Evolutionary conservation across 169 alveolate genomes (phyloP).

Genomic region (Plasmodium cynomolgi): DNA sequence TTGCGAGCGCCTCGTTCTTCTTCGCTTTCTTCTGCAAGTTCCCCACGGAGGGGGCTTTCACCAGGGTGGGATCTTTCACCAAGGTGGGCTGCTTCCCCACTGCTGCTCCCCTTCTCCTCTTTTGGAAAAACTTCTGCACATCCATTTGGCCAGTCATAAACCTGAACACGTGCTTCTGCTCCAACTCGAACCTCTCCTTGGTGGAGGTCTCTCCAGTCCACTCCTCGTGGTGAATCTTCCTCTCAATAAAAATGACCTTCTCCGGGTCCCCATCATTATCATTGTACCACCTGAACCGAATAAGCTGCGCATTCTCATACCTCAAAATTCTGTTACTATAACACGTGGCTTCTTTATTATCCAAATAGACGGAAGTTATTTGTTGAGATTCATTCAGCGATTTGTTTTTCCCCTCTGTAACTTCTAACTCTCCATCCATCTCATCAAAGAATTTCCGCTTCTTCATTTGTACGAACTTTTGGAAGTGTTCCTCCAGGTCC

Average conservation of each 20-base stretch:
- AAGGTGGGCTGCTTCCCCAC: neutral
- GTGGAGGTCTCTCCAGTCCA: constrained; percentile 87
- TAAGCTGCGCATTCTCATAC: constrained; percentile 84
- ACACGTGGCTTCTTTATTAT: constrained; percentile 79
- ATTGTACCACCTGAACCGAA: constrained; percentile 87
- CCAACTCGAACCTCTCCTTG: constrained; percentile 83
- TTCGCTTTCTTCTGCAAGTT: constrained; percentile 25
- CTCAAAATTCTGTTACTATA: constrained; percentile 81
- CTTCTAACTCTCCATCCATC: neutral
- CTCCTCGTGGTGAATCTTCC: constrained; percentile 88
- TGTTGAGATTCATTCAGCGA: constrained; percentile 80
- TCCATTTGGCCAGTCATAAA: constrained; percentile 77
- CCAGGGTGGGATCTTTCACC: neutral
- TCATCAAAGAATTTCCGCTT: neutral
- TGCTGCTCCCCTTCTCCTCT: neutral
- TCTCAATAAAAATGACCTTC: constrained; percentile 74
- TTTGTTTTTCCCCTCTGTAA: constrained; percentile 4
- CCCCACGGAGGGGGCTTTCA: no score
- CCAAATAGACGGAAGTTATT: constrained; percentile 85
- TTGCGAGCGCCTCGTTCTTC: constrained; percentile 76
- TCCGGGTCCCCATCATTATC: constrained; percentile 81
- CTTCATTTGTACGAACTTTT: constrained; percentile 47
- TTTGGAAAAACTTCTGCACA: constrained; percentile 23
- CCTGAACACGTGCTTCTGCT: constrained; percentile 77
- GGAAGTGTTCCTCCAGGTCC: constrained; percentile 78